phyloP scores from a whole-genome alignment of 495 filamentous ascomycete species.

The Penicillium samsonianum region DNA sequence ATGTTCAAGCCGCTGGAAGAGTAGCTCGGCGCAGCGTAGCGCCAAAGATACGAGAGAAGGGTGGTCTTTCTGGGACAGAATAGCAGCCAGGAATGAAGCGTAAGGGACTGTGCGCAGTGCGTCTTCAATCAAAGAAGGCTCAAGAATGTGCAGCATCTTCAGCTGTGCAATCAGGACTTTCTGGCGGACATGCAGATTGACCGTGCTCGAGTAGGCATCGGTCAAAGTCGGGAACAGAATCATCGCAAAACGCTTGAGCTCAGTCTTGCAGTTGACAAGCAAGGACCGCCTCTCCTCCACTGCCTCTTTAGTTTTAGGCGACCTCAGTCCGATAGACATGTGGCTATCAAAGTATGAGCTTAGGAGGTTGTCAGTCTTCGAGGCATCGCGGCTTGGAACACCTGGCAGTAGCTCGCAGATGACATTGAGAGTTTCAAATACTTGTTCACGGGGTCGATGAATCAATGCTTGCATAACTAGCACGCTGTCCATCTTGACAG shows the following conservation, averaged over 20 bases:
- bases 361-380: constrained; percentile 53
- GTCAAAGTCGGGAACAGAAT: constrained; percentile 96
- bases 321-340: constrained; percentile 37
- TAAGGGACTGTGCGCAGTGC: constrained; percentile 90
- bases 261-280: constrained; percentile 75
- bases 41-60: constrained; percentile 81
- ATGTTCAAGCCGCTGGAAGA: constrained; percentile 76
- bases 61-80: constrained; percentile 95
- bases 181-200: constrained; percentile 96
- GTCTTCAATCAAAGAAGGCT: constrained; percentile 78
- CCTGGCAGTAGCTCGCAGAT: constrained; percentile 91
- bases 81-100: constrained; percentile 94
- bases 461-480: constrained; percentile 99
- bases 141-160: constrained; percentile 97
- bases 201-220: constrained; percentile 96
- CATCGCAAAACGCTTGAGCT: constrained; percentile 88
- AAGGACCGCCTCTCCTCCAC: constrained; percentile 79
- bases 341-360: constrained; percentile 48
- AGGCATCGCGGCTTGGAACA: constrained; percentile 36
- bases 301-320: constrained; percentile 55
- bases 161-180: constrained; percentile 93
- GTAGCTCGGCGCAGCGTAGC: constrained; percentile 82
- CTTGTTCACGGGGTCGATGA: constrained; percentile 92
- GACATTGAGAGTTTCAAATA: constrained; percentile 96
- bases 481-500: constrained; percentile 92